phyloP scores from a whole-genome alignment of 768 basidiomycete species.

The Lactarius deliciosus region DNA sequence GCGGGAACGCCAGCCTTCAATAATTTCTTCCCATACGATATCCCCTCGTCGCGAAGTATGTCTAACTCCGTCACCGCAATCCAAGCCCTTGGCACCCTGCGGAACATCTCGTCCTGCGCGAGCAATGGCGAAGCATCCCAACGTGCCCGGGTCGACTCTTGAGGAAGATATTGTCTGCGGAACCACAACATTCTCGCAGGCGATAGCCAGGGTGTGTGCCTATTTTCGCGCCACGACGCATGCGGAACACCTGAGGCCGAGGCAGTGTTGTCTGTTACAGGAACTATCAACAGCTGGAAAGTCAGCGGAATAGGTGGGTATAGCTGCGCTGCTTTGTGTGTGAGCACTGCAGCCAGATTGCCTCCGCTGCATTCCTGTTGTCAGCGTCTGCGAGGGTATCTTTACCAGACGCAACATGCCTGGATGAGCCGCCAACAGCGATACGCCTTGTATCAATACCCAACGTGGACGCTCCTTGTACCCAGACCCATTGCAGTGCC shows the following conservation, averaged over 20 bases:
- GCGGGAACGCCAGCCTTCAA: slow-evolving; percentile 51
- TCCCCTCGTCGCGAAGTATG: slow-evolving; percentile 64
- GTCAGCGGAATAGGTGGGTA: slow-evolving; percentile 52
- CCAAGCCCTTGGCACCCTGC: slow-evolving; percentile 56
- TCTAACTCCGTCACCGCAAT: slow-evolving; percentile 66
- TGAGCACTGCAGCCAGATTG: slow-evolving; percentile 64
- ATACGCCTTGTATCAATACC: slow-evolving; percentile 52
- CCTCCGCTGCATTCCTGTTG: slow-evolving; percentile 49
- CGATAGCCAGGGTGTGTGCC: slow-evolving; percentile 56
- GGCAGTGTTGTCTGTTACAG: slow-evolving; percentile 72
- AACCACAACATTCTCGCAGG: slow-evolving; percentile 75
- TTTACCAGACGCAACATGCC: slow-evolving; percentile 39
- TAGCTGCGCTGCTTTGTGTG: slow-evolving; percentile 57
- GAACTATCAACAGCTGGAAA: slow-evolving; percentile 68
- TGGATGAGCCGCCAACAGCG: slow-evolving; percentile 73
- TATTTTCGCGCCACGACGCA: slow-evolving; percentile 56
- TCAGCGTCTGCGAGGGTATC: slow-evolving; percentile 7
- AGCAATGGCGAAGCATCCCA: slow-evolving; percentile 75
- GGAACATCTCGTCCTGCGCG: slow-evolving; percentile 55
- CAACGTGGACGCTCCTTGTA: slow-evolving; percentile 47
- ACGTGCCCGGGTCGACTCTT: slow-evolving; percentile 54
- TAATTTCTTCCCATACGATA: slow-evolving; percentile 61
- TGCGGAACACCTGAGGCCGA: slow-evolving; percentile 40
- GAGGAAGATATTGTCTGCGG: slow-evolving; percentile 64
- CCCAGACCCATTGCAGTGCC: slow-evolving; percentile 58